Evolutionary conservation across 331 rosid species (phyloP), one percentile per base, ranked within the genome.

Genomic region (Stylosanthes scabra): DNA sequence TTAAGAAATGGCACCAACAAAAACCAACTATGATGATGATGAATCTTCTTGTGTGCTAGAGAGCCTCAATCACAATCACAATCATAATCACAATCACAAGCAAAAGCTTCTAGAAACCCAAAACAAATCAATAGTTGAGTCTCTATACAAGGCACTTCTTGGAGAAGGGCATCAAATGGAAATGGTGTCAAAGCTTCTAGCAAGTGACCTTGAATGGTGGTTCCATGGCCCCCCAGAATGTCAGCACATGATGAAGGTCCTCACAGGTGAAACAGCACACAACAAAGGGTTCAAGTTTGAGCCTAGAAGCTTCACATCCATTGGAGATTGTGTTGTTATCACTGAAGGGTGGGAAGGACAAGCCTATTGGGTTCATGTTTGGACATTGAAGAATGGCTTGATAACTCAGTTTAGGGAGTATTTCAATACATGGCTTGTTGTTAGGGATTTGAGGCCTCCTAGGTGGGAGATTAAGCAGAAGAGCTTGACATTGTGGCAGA

Each of bases 141-240:
- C 74, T 13, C 84, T 94, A 11, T 94, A 94, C 86, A 83, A 87
- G 82, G 88, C 90, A 25, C 72, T 94, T 5, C 54, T 80, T 47
- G 83, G 89, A 1, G 51, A 79, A 44, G 91, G 83, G 9, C 52
- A 20, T 20, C 25, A 77, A 54, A 78, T 80, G 34, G 85, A 69
- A 6, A 58, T 62, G 2, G 90, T 85, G 62, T 67, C 88, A 4
- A 72, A 75, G 61, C 69, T 91, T 52, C 76, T 94, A 27, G 93
- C 95, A 7, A 71, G 76, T 40, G 98, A 91, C 68, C 88, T 93
- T 3, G 98, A 89, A 55, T 94, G 89, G 89, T 94, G 98, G 97
- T 94, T 94, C 89, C 98, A 94, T 51, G 98, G 98, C 2, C 98
- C 98, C 7, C 98, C 96, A 3, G 55, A 79, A 42, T 85, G 98